These are phyloP conservation scores for Penicillium sp. DNA, from an alignment of 2,329 filamentous ascomycete genomes.

Conservation along the genomic window DNA sequence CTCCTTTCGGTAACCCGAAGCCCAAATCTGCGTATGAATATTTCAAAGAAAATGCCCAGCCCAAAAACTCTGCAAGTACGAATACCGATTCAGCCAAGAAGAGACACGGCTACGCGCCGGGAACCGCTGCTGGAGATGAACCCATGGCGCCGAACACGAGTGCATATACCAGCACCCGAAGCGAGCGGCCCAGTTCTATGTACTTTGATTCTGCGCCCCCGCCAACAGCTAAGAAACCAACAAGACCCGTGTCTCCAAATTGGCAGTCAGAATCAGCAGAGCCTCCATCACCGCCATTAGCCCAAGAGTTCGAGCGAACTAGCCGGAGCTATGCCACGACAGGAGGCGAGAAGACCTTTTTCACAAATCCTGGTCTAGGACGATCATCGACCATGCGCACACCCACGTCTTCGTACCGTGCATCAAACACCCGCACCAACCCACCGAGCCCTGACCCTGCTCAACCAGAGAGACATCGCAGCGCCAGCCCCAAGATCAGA, in stretches of 20 bases:
- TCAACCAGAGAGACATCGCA: conserved; percentile 44
- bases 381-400: conserved; percentile 59
- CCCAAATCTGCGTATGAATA: conserved; percentile 47
- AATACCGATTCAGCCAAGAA: conserved; percentile 52
- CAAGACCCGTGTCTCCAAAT: conserved; percentile 36
- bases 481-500: conserved; percentile 48
- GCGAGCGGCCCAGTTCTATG: conserved; percentile 39
- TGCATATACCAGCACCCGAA: conserved; percentile 49
- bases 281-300: conserved; percentile 24
- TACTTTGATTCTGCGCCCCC: conserved; percentile 46
- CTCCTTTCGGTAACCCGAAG: conserved; percentile 32
- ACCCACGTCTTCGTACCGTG: conserved; percentile 45
- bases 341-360: conserved; percentile 61
- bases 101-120: conserved; percentile 62
- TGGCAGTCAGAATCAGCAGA: conserved; percentile 37
- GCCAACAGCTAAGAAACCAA: conserved; percentile 48
- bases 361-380: conserved; percentile 55
- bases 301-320: conserved; percentile 53
- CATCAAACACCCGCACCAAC: conserved; percentile 40
- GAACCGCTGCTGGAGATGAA: conserved; percentile 62
- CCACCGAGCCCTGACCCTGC: conserved; percentile 40
- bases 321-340: conserved; percentile 59
- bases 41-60: conserved; percentile 38
- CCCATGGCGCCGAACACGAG: conserved; percentile 58
- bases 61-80: conserved; percentile 41